Conservation (phyloP, 306 rosid genomes). For the Cucumis cinereus region DNA sequence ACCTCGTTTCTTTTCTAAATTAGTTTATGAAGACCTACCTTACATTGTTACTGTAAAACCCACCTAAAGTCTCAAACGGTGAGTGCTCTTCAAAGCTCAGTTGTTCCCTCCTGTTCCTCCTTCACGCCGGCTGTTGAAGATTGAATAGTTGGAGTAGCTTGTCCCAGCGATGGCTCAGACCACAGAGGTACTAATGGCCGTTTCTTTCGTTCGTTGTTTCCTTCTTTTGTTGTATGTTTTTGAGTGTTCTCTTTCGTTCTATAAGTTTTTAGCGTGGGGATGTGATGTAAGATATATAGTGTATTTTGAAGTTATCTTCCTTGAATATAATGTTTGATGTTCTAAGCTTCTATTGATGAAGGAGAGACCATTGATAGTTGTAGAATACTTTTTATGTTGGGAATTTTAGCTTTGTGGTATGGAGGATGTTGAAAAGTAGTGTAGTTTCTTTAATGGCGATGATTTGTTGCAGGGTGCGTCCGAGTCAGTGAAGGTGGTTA, state of each 20-base stretch:
- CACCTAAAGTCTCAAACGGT: neutral
- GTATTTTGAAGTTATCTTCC: neutral
- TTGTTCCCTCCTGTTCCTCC: neutral
- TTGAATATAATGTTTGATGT: neutral
- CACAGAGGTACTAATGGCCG: neutral
- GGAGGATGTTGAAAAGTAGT: neutral
- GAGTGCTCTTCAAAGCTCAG: neutral
- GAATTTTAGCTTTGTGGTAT: neutral
- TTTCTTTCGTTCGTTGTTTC: neutral
- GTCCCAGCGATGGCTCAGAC: constrained; percentile 1
- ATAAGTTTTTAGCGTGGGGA: neutral
- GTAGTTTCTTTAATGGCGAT: neutral
- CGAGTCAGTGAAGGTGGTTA: constrained; percentile 38
- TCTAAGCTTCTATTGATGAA: neutral
- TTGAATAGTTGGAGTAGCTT: neutral
- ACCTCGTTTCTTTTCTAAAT: neutral
- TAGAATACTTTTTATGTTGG: neutral
- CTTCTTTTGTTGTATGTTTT: neutral
- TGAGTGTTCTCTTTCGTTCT: neutral
- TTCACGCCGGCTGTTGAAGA: neutral
- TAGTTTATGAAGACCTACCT: neutral
- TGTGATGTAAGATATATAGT: neutral
- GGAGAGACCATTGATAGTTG: neutral
- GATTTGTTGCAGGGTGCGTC: constrained; percentile 43
- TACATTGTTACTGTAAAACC: neutral